These are phyloP conservation scores for Kuraishia hungarica DNA, from an alignment of 805 yeast species.

Conservation along the genomic window DNA sequence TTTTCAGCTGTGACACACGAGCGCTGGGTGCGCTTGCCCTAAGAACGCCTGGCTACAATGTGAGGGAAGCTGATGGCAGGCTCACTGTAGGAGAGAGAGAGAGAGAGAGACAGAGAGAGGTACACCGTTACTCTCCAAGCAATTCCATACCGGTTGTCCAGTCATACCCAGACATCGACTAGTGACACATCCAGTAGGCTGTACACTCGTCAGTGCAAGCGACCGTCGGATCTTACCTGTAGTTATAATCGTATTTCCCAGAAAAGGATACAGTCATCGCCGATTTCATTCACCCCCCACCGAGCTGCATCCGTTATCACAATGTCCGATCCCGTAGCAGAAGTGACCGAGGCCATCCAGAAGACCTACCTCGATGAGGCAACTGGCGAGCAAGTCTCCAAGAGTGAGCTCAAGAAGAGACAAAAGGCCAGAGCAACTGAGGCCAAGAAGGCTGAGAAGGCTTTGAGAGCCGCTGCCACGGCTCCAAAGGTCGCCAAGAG, in stretches of 20 bases:
- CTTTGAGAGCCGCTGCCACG: conserved; percentile 50
- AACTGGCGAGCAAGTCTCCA: conserved; percentile 95
- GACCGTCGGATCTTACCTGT: too few relatives aligned
- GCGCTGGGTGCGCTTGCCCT: background rate
- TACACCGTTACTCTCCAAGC: too few relatives aligned
- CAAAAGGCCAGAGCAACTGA: conserved; percentile 82
- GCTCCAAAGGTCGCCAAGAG: conserved; percentile 47
- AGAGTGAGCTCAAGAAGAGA: conserved; percentile 93
- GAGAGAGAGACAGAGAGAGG: too few relatives aligned
- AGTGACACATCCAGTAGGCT: too few relatives aligned
- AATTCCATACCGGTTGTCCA: background rate
- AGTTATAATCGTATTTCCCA: too few relatives aligned
- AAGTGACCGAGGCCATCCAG: conserved; percentile 54
- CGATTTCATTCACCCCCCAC: background rate
- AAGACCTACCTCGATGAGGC: conserved; percentile 84
- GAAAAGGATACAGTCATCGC: too few relatives aligned
- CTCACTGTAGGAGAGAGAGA: background rate
- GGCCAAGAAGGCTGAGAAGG: conserved; percentile 89
- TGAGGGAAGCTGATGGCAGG: background rate
- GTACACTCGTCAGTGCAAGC: too few relatives aligned
- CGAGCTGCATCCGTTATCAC: background rate
- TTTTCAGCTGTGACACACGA: background rate
- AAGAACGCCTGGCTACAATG: background rate
- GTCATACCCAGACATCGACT: too few relatives aligned
- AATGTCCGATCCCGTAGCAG: conserved; percentile 40